Evolutionary conservation across 1,284 basidiomycete species (phyloP), one percentile per base, ranked within the genome.

Genomic region (Pseudozyma thailandica): DNA sequence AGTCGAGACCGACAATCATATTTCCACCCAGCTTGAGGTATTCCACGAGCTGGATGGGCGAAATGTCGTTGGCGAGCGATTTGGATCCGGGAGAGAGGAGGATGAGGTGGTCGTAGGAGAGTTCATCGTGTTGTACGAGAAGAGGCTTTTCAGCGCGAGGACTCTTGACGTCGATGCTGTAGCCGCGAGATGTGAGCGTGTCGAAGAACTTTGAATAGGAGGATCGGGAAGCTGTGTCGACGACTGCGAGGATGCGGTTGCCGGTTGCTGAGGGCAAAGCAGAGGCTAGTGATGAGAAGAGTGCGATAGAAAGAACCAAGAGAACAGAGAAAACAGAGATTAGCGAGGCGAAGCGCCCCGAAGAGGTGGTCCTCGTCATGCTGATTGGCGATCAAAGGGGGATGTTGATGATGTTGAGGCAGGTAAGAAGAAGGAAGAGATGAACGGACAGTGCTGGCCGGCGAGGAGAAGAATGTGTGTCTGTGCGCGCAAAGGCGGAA

Each of bases 1-100:
- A 85, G 1, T 92, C 91, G 55, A 94, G 87, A 2, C 90, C 89
- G 74, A 95, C 85, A 64, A 98, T 87, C 61, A 98, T 86, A 85
- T 98, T 97, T 50, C 92, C 90, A 44, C 82, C 80, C 25, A 77
- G 73, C 60, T 89, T 86, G 65, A 94, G 87, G 46, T 92, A 89
- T 33, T 87, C 82, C 47, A 97, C 88, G 49, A 98, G 86, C 12
- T 88, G 86, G 83, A 95, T 92, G 0, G 95, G 93, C 1, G 89
- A 89, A 50, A 98, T 87, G 75, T 93, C 92, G 59, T 86, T 83
- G 1, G 91, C 87, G 62, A 90, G 89, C 28, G 86, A 91, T 50
- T 80, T 79, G 51, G 65, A 50, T 2, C 55, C 27, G 5, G 77
- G 75, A 0, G 72, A 63, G 28, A 82, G 70, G 8, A 82, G 54